Base-by-base conservation (phyloP, 1,284 basidiomycete species). In the Veloboletus limbatus region DNA sequence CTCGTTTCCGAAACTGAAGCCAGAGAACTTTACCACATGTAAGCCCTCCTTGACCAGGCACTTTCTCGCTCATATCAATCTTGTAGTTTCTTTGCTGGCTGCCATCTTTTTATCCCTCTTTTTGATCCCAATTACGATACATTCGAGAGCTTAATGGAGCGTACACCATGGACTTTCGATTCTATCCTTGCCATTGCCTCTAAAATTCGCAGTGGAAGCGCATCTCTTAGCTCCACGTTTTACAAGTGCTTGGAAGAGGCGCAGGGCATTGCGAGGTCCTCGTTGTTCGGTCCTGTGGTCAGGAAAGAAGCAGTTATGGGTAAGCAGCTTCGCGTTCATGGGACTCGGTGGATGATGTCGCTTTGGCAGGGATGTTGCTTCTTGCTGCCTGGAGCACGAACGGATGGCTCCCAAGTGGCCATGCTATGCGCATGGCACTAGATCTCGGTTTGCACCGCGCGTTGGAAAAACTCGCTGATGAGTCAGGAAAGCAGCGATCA, bases 271-370 rank as follows among this genome's bases (percentile, higher is more conserved):
- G 94, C 93, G 30, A 81, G 92, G 34, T 92, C 89, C 14, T 93
- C 92, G 10, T 75, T 97, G 40, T 96, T 96, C 61, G 91, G 92
- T 11, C 92, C 92, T 37, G 83, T 95, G 25, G 91, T 93, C 16
- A 77, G 90, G 59, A 96, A 96, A 68, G 93, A 96, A 69, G 93
- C 92, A 27, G 92, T 96, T 21, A 92, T 94, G 80, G 88, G 86
- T 80, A 49, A 52, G 67, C 59, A 44, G 35, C 8, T 47, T 51
- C 13, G n/a, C 28, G 27, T 43, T 38, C n/a, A 8, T 40, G 24
- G n/a, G 28, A 37, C 45, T 22, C 33, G 34, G 14, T 43, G 34
- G 24, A 40, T 53, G 40, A 55, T 35, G 20, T 43, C 37, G 9
- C 14, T 9, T 33, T 49, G 34, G 24, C 52, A 85, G 92, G 92